phyloP scores from a whole-genome alignment of 306 rosid genomes.

The Clitoria ternatea region DNA sequence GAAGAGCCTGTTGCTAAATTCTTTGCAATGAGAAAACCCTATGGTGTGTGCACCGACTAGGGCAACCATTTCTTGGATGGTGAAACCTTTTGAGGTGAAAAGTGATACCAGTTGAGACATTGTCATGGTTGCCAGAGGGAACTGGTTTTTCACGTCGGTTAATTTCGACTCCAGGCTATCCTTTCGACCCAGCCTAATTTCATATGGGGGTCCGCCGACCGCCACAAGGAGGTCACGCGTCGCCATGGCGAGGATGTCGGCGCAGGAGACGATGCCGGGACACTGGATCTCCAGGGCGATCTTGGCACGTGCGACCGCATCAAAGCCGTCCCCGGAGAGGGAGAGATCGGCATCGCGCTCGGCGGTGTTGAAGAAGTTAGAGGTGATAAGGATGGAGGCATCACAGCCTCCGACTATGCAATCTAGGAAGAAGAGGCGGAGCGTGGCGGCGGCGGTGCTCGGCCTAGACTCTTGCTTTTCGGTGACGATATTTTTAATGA shows the following conservation, averaged over 20 bases:
- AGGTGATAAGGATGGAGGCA: slow-evolving; percentile 44
- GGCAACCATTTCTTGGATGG: slow-evolving; percentile 43
- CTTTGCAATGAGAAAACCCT: slow-evolving; percentile 46
- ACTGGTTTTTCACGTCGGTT: background rate
- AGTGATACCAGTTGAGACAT: background rate
- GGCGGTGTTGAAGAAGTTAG: slow-evolving; percentile 25
- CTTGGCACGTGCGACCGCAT: slow-evolving; percentile 31
- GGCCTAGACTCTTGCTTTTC: slow-evolving; percentile 26
- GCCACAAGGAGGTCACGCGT: slow-evolving; percentile 27
- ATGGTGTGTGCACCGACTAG: slow-evolving; percentile 43
- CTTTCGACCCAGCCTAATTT: slow-evolving; percentile 32
- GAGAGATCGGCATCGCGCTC: slow-evolving; percentile 38
- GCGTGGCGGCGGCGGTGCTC: slow-evolving; percentile 15
- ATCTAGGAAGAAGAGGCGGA: slow-evolving; percentile 52
- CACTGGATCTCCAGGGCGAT: slow-evolving; percentile 34
- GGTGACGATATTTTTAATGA: background rate
- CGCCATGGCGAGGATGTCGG: slow-evolving; percentile 37
- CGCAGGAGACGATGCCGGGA: slow-evolving; percentile 44
- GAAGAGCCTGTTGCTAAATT: slow-evolving; percentile 37
- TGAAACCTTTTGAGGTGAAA: slow-evolving; percentile 25
- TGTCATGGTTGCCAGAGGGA: slow-evolving; percentile 36
- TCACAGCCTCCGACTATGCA: slow-evolving; percentile 49
- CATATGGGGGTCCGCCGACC: slow-evolving; percentile 38
- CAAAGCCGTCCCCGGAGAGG: slow-evolving; percentile 51
- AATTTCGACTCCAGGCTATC: slow-evolving; percentile 31